These are phyloP conservation scores for Boletus reticulatus DNA, from an alignment of 768 basidiomycete species.

Conservation along the genomic window DNA sequence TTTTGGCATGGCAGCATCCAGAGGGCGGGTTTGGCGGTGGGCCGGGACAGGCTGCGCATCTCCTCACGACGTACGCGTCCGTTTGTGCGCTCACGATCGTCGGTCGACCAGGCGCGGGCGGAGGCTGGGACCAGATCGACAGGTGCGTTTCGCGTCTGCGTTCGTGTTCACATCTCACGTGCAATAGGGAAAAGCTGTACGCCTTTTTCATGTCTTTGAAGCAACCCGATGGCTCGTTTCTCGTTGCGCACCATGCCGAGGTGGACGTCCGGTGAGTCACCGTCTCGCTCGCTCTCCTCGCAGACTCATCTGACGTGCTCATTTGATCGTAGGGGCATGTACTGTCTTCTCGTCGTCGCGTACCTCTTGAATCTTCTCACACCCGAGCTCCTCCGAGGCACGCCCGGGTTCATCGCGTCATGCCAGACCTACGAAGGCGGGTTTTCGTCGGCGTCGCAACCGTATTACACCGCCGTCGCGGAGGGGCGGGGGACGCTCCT, in stretches of 20 bases:
- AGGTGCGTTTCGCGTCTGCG: conserved; percentile 43
- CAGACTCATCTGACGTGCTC: too few species aligned
- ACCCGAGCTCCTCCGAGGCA: conserved; percentile 77
- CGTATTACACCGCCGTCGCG: conserved; percentile 47
- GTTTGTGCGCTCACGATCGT: conserved; percentile 82
- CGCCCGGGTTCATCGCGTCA: conserved; percentile 75
- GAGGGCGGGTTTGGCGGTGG: conserved; percentile 93
- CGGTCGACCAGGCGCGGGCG: conserved; percentile 66
- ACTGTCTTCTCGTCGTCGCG: conserved; percentile 85
- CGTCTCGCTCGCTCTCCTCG: not conserved
- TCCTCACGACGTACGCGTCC: conserved; percentile 87
- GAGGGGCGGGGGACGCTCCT: conserved; percentile 29
- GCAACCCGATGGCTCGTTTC: conserved; percentile 89
- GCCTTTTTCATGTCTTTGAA: conserved; percentile 90
- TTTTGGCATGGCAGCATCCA: conserved; percentile 80
- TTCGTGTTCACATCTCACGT: too few species aligned
- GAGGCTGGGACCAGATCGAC: conserved; percentile 87
- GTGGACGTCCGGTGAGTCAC: conserved; percentile 83
- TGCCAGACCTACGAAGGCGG: conserved; percentile 99
- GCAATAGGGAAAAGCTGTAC: conserved; percentile 63
- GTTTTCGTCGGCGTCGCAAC: conserved; percentile 77
- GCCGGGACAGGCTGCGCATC: conserved; percentile 82
- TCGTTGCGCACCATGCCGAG: conserved; percentile 84
- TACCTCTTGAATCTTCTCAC: conserved; percentile 84
- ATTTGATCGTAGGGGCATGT: conserved; percentile 60